Evolutionary conservation across 2,329 filamentous ascomycete species (phyloP), one percentile per base, ranked within the genome.

Genomic region (Dryadomyces sulphureus): DNA sequence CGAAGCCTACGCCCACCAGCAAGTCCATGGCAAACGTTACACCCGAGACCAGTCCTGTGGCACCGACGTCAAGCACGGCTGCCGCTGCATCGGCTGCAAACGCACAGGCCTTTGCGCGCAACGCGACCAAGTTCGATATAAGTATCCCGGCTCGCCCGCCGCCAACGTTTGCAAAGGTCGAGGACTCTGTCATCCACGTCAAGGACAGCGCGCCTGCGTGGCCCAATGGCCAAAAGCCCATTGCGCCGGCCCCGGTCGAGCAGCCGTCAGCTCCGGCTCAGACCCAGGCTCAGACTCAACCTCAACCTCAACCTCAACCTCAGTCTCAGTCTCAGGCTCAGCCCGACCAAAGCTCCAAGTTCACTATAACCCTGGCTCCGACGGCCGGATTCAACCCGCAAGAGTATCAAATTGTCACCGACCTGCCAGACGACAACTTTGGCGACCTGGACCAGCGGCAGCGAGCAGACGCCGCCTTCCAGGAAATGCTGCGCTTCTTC

Each of bases 381-480:
- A 56, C 56, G 9, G 50, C 61, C 1, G 61, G 54, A 12, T 68
- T 76, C 49, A 69, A 73, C 49, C 69, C 64, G 46, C 65, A 68
- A n/a, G 72, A 78, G 41, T 77, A 73, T 50, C 50, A 67, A 2
- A 64, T 70, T 12, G 62, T 74, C 4, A 57, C 64, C 2, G 67
- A 72, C 49, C 59, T 63, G 2, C 62, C 66, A 1, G 67, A 73
- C 19, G 66, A 73, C 43, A 70, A 68, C 7, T 65, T 81, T 19
- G 69, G 75, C 39, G 77, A 76, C 38, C 67, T 87, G 2, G 87
- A 93, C 56, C 85, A 94, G 60, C 81, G 82, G 43, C 81, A 93
- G 54, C 80, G 88, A 56, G 84, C 82, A 5, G 81, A 94, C 54
- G 72, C 77, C 11, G 82, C 85, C 38, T 70, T 89, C 40, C 67